phyloP scores from a whole-genome alignment of 768 basidiomycete genomes.

The Tylopilus vinaceipallidus region DNA sequence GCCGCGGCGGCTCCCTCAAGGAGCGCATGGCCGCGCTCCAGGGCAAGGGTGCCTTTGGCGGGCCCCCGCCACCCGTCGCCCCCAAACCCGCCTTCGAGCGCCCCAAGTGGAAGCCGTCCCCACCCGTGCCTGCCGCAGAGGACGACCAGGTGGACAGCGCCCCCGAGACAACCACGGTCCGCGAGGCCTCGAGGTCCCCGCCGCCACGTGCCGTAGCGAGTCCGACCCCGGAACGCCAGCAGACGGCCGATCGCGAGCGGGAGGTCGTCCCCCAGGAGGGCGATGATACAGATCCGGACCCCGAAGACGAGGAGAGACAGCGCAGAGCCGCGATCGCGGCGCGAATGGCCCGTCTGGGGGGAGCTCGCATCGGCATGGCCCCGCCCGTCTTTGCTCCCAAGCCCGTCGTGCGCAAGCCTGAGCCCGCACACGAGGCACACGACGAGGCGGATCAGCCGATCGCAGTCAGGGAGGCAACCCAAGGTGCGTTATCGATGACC shows the following conservation, averaged over 20 bases:
- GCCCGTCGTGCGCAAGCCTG: conserved; percentile 38
- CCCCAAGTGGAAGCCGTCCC: conserved; percentile 88
- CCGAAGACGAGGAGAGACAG: conserved; percentile 68
- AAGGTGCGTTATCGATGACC: conserved; percentile 17
- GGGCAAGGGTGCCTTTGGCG: conserved; percentile 77
- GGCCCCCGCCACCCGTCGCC: conserved; percentile 46
- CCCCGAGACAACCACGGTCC: too few relatives aligned
- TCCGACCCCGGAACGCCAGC: conserved; percentile 16
- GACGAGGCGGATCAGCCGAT: conserved; percentile 19
- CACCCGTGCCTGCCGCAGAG: conserved; percentile 43
- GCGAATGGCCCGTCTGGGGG: conserved; percentile 90
- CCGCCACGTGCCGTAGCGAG: conserved; percentile 27
- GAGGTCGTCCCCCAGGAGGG: conserved; percentile 24
- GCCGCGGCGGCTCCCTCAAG: conserved; percentile 75
- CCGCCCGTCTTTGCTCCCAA: conserved; percentile 68
- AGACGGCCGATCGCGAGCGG: conserved; percentile 25
- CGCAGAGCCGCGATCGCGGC: conserved; percentile 86
- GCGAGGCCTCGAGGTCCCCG: conserved; percentile 34
- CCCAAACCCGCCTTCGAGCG: conserved; percentile 55
- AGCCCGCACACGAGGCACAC: conserved; percentile 19
- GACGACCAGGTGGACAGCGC: conserved; percentile 36
- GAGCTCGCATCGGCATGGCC: conserved; percentile 77
- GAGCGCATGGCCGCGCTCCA: conserved; percentile 95
- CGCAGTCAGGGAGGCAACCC: conserved; percentile 7
- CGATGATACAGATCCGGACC: conserved; percentile 38